A percentile compares a stretch with the other conserved stretches of the same genome.
Conservation (phyloP, 2,329 filamentous ascomycete genomes). For the Neoscytalidium dimidiatum region DNA sequence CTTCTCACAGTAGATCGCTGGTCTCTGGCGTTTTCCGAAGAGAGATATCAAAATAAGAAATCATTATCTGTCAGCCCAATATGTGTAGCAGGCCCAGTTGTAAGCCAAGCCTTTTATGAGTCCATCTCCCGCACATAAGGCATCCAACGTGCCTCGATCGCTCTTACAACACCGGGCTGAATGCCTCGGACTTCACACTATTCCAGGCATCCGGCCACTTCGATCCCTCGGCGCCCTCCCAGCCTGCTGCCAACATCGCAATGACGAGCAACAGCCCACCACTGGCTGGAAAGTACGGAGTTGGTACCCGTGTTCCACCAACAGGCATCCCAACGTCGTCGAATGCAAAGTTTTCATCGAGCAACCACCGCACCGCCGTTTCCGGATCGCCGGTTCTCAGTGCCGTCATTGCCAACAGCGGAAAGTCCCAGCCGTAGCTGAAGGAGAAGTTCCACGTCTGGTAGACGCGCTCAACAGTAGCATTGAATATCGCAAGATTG, state of each 20-base stretch:
- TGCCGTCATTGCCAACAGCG: constrained; percentile 34
- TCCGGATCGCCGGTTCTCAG: constrained; percentile 31
- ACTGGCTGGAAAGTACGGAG: constrained; percentile 59
- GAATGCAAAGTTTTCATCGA: constrained; percentile 55
- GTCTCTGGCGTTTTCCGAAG: neutral
- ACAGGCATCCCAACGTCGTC: constrained; percentile 60
- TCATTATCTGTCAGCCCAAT: neutral
- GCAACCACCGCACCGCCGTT: constrained; percentile 39
- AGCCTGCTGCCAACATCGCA: constrained; percentile 60
- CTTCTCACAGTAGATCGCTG: neutral
- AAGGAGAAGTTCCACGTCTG: constrained; percentile 38
- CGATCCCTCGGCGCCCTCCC: constrained; percentile 52
- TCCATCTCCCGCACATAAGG: neutral
- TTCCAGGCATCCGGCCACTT: constrained; percentile 54
- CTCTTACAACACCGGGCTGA: constrained; percentile 34
- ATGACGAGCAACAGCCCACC: constrained; percentile 54
- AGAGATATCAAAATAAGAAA: neutral
- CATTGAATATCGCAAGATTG: constrained; percentile 32
- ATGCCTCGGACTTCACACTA: constrained; percentile 50
- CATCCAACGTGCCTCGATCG: neutral
- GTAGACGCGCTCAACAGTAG: constrained; percentile 32
- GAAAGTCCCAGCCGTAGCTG: constrained; percentile 39
- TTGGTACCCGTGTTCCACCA: constrained; percentile 55
- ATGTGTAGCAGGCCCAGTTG: neutral
- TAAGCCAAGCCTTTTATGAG: neutral